Percentiles rank a stretch among this genome's conserved stretches.
These are phyloP conservation scores for Gastrolobium villosum DNA, from an alignment of 306 rosid species.

Conservation along the genomic window DNA sequence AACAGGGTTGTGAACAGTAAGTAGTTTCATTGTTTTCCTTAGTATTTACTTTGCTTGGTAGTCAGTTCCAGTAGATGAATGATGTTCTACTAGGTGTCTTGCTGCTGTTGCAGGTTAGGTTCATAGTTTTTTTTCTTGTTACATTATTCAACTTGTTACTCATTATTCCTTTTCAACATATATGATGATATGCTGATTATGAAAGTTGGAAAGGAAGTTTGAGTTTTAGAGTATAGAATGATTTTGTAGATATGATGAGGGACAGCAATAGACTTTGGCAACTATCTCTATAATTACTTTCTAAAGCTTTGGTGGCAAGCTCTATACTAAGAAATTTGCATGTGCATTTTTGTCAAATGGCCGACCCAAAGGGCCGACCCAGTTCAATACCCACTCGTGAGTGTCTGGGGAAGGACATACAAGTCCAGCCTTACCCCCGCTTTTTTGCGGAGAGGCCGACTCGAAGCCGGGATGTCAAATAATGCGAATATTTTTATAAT, in stretches of 20 bases:
- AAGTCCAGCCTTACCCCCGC: too few relatives aligned
- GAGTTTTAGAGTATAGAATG: constrained; percentile 2
- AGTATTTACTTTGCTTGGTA: background rate
- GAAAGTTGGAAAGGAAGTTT: constrained; percentile 21
- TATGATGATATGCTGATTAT: background rate
- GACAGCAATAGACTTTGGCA: background rate
- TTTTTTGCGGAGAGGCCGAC: too few relatives aligned
- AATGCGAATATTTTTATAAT: background rate
- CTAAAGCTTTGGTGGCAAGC: constrained; percentile 2
- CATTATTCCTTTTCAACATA: constrained; percentile 19
- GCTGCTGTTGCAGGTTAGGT: background rate
- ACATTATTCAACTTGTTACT: too few relatives aligned
- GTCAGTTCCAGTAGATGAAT: constrained; percentile 22
- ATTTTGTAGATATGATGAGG: constrained; percentile 3
- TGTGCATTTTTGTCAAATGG: background rate
- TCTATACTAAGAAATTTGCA: background rate
- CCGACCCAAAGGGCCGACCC: too few relatives aligned
- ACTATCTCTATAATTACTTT: background rate
- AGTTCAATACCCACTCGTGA: too few relatives aligned
- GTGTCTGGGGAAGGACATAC: too few relatives aligned
- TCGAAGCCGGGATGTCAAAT: too few relatives aligned
- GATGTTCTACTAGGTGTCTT: constrained; percentile 10
- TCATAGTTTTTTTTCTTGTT: background rate
- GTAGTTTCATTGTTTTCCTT: constrained; percentile 14
- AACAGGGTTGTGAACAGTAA: background rate